Base-by-base conservation (phyloP, 2,329 filamentous ascomycete genomes). In the Arthrobotrys sinensis region DNA sequence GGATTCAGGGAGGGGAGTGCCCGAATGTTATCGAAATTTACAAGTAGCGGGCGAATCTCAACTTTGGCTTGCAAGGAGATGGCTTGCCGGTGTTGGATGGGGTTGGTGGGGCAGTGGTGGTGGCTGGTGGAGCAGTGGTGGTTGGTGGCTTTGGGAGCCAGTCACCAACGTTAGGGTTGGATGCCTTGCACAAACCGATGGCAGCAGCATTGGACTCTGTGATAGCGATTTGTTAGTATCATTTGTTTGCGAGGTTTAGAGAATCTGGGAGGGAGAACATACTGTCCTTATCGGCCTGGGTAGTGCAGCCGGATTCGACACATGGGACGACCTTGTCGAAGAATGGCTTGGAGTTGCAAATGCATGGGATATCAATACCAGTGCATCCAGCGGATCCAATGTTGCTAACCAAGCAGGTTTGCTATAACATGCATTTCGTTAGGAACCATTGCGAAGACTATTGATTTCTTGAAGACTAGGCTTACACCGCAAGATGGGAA, bases 401-500 rank as follows among this genome's bases (percentile, higher is more conserved):
- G 21, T 64, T 55, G 36, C 14, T 50, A 50, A 76, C 8, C 62
- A 81, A 57, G 53, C 80, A 81, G 46, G 38, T 14, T 62, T 80
- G 72, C 81, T 82, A 75, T 60, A 16, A n/a, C 45, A n/a, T 43
- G 21, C 21, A 19, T 50, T 21, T n/a, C 3, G 60, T 73, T 50
- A 73, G 69, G n/a, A 28, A 45, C 10, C n/a, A 12, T 60, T 48
- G 1, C 38, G 6, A 5, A 60, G 7, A 8, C 8, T 5, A 32
- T 10, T 10, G n/a, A 28, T 40, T 52, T 28, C 21, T 5, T 16
- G 12, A 28, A 8, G 24, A 52, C 28, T 4, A 19, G 32, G 79
- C 81, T 71, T 81, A 82, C 81, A 79, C 79, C 80, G 55, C 81
- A 82, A 48, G 40, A 5, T 7, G 81, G 80, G 64, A 82, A 62